Evolutionary conservation across 1,139 yeast species (phyloP), one percentile per base, ranked within the genome.

Genomic region (Yamadazyma pseudoaaseri): DNA sequence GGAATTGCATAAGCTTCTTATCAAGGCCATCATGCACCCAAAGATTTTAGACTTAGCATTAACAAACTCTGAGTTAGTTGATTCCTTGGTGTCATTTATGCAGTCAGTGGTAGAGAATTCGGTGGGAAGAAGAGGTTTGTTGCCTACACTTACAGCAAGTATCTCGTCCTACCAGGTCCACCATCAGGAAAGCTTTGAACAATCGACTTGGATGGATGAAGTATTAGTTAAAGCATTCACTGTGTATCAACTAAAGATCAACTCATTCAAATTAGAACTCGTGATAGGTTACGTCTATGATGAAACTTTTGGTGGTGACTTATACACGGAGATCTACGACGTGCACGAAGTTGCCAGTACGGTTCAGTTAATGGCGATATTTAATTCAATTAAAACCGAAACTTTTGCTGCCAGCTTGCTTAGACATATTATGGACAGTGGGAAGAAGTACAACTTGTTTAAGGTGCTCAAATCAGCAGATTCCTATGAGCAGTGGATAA

Each of bases 401-500:
- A 30, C 26, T 0, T 72, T 74, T 49, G 75, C 76, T 4, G 45
- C 48, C 4, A 45, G 46, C 1, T 49, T 80, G 11, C 64, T 80
- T 44, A 47, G 62, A 0, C 62, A 54, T 31, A 62, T 82, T 6
- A 37, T 78, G 3, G 56, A 58, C 0, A 58, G 70, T 20, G 70
- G 71, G 13, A 47, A 54, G 12, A 60, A 52, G 2, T 71, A 63
- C 47, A 62, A 68, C 35, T 55, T 81, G 2, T 59, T 76, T 29
- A 52, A 53, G 3, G 81, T 86, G 1, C 47, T 63, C 17, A 79
- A 75, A 44, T 62, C 75, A 33, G 74, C 76, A 0, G 89, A 85
- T 53, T 81, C 86, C 0, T 61, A 60, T 14, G 95, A 85, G 49
- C 95, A 86, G 51, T 64, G 77, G 63, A 68, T 68, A 32, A 65